phyloP scores from a whole-genome alignment of 192 early-diverging fungal genomes.

The Pilaira anomala region DNA sequence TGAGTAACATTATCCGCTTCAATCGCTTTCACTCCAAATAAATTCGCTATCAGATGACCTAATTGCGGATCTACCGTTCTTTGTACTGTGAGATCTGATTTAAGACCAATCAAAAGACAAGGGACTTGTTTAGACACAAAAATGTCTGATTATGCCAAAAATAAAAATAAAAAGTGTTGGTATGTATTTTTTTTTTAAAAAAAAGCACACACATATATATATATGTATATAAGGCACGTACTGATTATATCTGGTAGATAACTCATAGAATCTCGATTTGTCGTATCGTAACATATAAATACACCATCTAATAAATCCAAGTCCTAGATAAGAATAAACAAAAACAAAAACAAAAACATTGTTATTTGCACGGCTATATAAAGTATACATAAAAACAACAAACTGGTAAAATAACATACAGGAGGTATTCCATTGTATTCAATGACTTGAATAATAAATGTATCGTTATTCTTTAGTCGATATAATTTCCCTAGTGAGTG shows the following conservation, averaged over 20 bases:
- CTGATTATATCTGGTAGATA: conserved; percentile 34
- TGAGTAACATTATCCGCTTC: background rate
- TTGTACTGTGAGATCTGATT: conserved; percentile 21
- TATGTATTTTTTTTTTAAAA: conserved; percentile 4
- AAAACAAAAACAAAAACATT: background rate
- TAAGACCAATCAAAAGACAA: conserved; percentile 29
- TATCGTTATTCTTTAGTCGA: conserved; percentile 16
- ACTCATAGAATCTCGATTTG: conserved; percentile 30
- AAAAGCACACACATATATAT: too few relatives aligned
- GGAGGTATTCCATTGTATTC: background rate
- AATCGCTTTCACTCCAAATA: conserved; percentile 14
- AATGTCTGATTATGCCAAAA: background rate
- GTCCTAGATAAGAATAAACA: conserved; percentile 5
- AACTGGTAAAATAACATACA: background rate
- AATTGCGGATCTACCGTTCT: conserved; percentile 23
- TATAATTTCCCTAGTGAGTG: background rate
- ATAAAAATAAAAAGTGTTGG: background rate
- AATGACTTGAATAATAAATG: background rate
- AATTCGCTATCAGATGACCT: conserved; percentile 13
- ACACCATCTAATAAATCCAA: conserved; percentile 18
- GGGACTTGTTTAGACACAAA: conserved; percentile 22
- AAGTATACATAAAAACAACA: background rate
- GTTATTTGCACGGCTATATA: background rate
- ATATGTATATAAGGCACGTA: too few relatives aligned
- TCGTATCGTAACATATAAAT: conserved; percentile 32